Conservation (phyloP, 1,284 basidiomycete species). For the Malassezia nana region DNA sequence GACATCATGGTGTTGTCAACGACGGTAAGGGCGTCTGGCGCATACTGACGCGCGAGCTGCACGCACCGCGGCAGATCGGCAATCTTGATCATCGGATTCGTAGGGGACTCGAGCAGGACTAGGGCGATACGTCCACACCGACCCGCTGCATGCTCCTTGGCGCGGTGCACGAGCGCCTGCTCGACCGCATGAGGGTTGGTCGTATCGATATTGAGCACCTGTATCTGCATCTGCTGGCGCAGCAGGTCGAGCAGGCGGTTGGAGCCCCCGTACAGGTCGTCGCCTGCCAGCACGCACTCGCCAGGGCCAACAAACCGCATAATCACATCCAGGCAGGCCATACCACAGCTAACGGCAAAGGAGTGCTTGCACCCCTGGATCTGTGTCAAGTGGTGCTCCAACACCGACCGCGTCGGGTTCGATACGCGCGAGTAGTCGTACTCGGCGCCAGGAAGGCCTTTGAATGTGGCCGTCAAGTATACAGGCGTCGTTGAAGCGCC, state of each 20-base stretch:
- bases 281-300: conserved; percentile 87
- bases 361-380: conserved; percentile 57
- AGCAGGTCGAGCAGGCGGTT: conserved; percentile 91
- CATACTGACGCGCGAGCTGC: conserved; percentile 34
- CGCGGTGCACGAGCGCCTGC: conserved; percentile 28
- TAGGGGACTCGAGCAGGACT: conserved; percentile 80
- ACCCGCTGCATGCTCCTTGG: conserved; percentile 26
- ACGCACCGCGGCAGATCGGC: conserved; percentile 63
- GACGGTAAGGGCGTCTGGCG: conserved; percentile 43
- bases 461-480: conserved; percentile 97
- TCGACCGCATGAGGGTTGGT: conserved; percentile 57
- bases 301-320: conserved; percentile 85
- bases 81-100: conserved; percentile 93
- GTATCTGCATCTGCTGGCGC: conserved; percentile 73
- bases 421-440: conserved; percentile 85
- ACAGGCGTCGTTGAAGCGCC: conserved; percentile 89
- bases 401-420: conserved; percentile 70
- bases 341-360: conserved; percentile 86
- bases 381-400: conserved; percentile 45
- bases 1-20: conserved; percentile 99
- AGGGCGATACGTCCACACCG: conserved; percentile 31
- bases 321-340: conserved; percentile 95
- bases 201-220: conserved; percentile 88
- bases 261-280: conserved; percentile 95
- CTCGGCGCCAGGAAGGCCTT: conserved; percentile 78